Conservation (phyloP, 2,329 filamentous ascomycete species). For the Epichloe elymi region DNA sequence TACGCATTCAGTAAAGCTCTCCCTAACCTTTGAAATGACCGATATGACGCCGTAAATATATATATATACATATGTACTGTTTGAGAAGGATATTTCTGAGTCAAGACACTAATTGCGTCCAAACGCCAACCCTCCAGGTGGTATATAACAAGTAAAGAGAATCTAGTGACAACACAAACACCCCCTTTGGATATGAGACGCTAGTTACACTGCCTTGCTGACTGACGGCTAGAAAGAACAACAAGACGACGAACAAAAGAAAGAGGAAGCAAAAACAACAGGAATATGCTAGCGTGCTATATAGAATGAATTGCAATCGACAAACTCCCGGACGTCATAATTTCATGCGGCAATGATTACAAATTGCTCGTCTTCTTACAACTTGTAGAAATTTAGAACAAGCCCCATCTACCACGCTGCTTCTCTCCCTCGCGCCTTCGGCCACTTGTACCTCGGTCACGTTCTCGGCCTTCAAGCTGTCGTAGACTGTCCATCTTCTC, state of each 20-base stretch:
- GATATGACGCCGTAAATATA: neutral
- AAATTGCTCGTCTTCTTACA: neutral
- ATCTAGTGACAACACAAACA: neutral
- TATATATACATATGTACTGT: neutral
- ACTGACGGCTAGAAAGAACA: neutral
- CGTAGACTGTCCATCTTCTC: conserved; percentile 90
- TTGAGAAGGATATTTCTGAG: neutral
- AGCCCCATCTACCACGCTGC: conserved; percentile 34
- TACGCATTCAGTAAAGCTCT: too few relatives aligned
- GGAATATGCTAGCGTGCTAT: neutral
- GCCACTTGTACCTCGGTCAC: conserved; percentile 27
- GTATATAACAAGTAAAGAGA: neutral
- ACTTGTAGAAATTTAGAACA: conserved; percentile 25
- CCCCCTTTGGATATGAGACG: too few relatives aligned
- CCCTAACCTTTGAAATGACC: too few relatives aligned
- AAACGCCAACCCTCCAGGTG: neutral
- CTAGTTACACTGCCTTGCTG: too few relatives aligned
- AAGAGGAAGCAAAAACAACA: neutral
- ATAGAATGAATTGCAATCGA: neutral
- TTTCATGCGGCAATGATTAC: neutral
- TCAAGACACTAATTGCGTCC: neutral
- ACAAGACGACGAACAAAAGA: neutral
- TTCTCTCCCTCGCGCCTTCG: conserved; percentile 19
- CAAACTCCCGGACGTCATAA: neutral
- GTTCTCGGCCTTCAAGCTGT: conserved; percentile 66